Base-by-base conservation (phyloP, 1,139 yeast genomes). In the Yamadazyma membranifaciens region DNA sequence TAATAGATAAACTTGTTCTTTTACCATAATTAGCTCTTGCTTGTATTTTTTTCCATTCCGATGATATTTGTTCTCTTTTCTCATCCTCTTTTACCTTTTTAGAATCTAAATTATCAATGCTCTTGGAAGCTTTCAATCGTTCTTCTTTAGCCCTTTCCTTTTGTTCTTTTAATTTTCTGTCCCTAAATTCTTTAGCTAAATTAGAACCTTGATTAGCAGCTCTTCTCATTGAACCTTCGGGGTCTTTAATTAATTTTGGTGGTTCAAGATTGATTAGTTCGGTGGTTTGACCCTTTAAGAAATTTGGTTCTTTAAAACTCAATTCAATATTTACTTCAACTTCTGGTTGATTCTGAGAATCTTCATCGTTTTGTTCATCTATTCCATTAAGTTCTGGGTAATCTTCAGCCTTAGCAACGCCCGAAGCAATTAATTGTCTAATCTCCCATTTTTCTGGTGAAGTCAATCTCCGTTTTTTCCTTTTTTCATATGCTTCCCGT, bases 361-460 rank as follows among this genome's bases (percentile, higher is more conserved):
- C 24, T 20, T 20, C 24, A 3, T 43, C 39, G 14, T 26, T 27
- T 2, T 34, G 6, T n/a, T 54, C 50, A 29, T 68, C 71, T 2
- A 45, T 48, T 2, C 47, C 58, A 30, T 54, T 52, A 1, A 84
- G 59, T 40, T 83, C 94, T 1, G 92, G 92, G 52, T 82, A 82
- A 45, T 84, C 92, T 10, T 80, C 73, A 0, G 83, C 78, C 2
- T 81, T 71, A 0, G 80, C 79, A 0, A 78, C 92, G 2, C 95
- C 95, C 3, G 94, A 80, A 0, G 94, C 85, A 28, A 85, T 83
- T 27, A 87, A 66, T 54, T 91, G 97, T 27, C 87, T 70, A 39
- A 87, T 74, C 54, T 91, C 97, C 96, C 96, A 91, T 43, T 91
- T 65, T 58, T 91, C 98, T 1, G 95, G 95, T 0, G 95, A 84